Conservation (phyloP, 139 green algal species). For the Haematococcus sp. region DNA sequence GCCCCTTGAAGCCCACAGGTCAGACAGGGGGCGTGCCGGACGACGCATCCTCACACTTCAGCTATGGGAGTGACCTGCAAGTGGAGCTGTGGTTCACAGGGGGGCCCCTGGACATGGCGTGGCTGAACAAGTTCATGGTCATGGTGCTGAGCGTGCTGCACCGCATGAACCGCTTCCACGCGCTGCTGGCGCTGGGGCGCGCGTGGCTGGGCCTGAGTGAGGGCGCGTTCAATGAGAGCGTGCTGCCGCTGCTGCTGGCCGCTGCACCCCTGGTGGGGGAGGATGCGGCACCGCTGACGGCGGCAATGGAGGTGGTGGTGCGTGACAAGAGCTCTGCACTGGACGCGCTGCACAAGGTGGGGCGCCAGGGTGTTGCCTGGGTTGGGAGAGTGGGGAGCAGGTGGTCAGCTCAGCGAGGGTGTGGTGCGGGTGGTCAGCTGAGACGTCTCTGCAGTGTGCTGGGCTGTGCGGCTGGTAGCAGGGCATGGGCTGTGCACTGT, state of each 20-base stretch:
- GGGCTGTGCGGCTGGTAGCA: neutral
- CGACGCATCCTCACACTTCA: constrained; percentile 27
- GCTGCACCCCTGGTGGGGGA: constrained; percentile 25
- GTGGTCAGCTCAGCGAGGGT: too few species aligned
- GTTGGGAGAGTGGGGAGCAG: neutral
- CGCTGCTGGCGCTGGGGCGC: constrained; percentile 25
- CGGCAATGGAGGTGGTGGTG: constrained; percentile 32
- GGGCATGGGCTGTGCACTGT: too few species aligned
- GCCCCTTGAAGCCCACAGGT: too few species aligned
- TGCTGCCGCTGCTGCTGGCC: constrained; percentile 41
- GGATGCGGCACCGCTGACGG: constrained; percentile 21
- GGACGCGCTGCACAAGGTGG: constrained; percentile 45
- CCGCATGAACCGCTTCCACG: constrained; percentile 39
- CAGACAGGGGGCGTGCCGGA: too few species aligned
- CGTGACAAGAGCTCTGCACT: constrained; percentile 50
- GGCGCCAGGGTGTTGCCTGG: neutral
- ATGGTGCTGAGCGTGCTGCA: constrained; percentile 33
- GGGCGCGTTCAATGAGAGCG: constrained; percentile 43
- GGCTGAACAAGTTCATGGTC: constrained; percentile 29
- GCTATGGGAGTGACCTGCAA: constrained; percentile 39
- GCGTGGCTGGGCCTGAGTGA: constrained; percentile 32
- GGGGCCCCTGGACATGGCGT: constrained; percentile 40
- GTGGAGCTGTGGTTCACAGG: constrained; percentile 44
- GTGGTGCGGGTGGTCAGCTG: too few species aligned
- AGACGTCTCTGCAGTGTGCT: neutral